Evolutionary conservation across 495 filamentous ascomycete genomes (phyloP).

Genomic region (Trichoderma gamsii): DNA sequence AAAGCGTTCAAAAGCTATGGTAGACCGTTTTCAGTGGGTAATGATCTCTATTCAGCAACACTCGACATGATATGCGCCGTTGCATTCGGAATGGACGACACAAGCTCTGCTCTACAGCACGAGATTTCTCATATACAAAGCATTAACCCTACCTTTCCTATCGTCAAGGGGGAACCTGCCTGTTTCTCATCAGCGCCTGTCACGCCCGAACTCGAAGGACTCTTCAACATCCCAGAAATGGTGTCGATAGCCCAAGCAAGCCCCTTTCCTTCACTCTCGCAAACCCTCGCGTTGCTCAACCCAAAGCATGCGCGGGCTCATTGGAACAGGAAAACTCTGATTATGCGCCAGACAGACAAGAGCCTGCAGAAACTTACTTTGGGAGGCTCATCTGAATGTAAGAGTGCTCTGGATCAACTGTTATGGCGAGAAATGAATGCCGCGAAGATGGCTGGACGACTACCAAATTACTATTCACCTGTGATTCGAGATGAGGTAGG

Average conservation of each 20-base stretch:
- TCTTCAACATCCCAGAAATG: neutral
- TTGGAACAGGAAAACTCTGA: constrained; percentile 2
- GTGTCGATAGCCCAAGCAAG: neutral
- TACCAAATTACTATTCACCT: constrained; percentile 20
- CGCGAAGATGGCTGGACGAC: constrained; percentile 21
- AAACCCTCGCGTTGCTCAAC: neutral
- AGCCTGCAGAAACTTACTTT: neutral
- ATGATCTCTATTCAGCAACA: constrained; percentile 27
- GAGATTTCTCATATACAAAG: neutral
- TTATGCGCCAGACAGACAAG: neutral
- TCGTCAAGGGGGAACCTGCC: neutral
- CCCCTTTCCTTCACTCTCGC: neutral
- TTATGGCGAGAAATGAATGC: constrained; percentile 24
- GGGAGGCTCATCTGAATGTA: neutral
- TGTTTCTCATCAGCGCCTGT: neutral
- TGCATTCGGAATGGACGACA: constrained; percentile 23
- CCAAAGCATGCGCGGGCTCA: constrained; percentile 14
- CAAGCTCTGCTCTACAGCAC: constrained; percentile 6
- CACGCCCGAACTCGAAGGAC: neutral
- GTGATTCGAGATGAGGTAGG: constrained; percentile 24
- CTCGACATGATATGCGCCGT: constrained; percentile 29
- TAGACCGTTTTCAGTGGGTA: constrained; percentile 23
- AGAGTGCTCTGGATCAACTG: constrained; percentile 21
- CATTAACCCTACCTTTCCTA: neutral
- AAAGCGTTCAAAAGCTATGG: constrained; percentile 25